Percentiles rank a stretch among this genome's conserved stretches.
Evolutionary conservation across 768 basidiomycete species (phyloP).

Genomic region (Phlegmacium glaucopus): DNA sequence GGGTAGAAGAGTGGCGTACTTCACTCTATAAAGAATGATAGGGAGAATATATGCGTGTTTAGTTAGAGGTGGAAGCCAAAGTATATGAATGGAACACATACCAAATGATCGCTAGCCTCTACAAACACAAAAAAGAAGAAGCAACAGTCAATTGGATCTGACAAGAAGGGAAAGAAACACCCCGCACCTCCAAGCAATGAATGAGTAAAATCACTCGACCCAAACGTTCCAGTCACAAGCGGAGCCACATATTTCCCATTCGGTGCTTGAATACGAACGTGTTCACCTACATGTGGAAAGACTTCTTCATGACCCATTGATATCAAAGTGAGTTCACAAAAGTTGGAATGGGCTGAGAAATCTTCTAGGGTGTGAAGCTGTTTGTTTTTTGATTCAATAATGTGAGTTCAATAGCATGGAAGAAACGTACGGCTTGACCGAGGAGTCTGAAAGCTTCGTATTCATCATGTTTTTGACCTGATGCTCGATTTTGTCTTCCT

Average conservation of each 20-base stretch:
- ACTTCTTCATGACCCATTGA: constrained; percentile 71
- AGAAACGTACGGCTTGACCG: constrained; percentile 56
- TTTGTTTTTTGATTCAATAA: neutral
- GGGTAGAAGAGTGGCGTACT: neutral
- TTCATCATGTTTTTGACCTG: constrained; percentile 60
- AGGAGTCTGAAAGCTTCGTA: constrained; percentile 82
- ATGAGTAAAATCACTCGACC: constrained; percentile 75
- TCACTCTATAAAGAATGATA: neutral
- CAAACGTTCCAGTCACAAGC: constrained; percentile 82
- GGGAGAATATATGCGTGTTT: neutral
- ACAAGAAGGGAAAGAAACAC: constrained; percentile 20
- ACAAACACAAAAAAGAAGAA: constrained; percentile 1
- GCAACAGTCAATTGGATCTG: constrained; percentile 52
- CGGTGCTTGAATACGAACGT: constrained; percentile 69
- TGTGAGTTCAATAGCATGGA: neutral
- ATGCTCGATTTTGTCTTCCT: constrained; percentile 60
- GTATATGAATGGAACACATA: constrained; percentile 26
- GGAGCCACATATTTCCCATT: constrained; percentile 76
- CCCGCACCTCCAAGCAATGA: constrained; percentile 68
- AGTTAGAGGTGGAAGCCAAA: constrained; percentile 1
- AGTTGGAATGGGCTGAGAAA: constrained; percentile 87
- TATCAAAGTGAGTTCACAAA: constrained; percentile 79
- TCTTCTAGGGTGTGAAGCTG: constrained; percentile 84
- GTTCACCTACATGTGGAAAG: constrained; percentile 85
- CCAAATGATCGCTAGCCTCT: constrained; percentile 67